Evolutionary conservation across 116 monocot genomes (phyloP).

Genomic region (Posidonia oceanica): DNA sequence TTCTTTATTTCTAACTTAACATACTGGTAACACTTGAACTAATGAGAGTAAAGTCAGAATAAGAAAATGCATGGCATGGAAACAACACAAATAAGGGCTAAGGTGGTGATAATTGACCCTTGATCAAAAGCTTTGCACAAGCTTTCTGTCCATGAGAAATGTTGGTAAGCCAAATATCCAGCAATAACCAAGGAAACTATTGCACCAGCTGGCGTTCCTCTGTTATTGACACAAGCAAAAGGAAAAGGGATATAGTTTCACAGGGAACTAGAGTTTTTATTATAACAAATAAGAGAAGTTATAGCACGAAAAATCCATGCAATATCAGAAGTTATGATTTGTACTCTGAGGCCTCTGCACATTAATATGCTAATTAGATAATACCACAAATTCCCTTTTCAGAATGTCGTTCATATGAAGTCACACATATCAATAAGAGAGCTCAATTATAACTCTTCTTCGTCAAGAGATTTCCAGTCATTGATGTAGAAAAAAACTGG

Average conservation of each 20-base stretch:
- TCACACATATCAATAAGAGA: too few relatives aligned
- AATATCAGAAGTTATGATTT: too few relatives aligned
- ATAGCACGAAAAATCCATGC: too few relatives aligned
- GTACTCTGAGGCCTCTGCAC: too few relatives aligned
- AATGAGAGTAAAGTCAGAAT: constrained; percentile 3
- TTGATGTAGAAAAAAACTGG: too few relatives aligned
- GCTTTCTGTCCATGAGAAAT: constrained; percentile 53
- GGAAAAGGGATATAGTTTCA: not conserved
- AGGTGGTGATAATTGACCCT: constrained; percentile 43
- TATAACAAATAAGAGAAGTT: not conserved
- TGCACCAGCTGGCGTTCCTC: constrained; percentile 55
- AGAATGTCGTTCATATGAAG: too few relatives aligned
- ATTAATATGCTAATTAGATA: too few relatives aligned
- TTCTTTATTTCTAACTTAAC: not conserved
- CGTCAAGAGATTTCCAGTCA: too few relatives aligned
- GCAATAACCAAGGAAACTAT: constrained; percentile 51
- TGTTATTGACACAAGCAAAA: constrained; percentile 9
- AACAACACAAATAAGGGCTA: constrained; percentile 40
- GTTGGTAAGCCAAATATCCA: constrained; percentile 65
- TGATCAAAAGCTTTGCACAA: constrained; percentile 50
- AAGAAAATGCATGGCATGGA: constrained; percentile 32
- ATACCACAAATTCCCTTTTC: too few relatives aligned
- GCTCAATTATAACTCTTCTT: too few relatives aligned
- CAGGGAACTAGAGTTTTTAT: not conserved
- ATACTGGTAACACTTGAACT: not conserved